These are phyloP conservation scores for Spergularia azorica DNA, from an alignment of 179 eudicot species.

Conservation along the genomic window DNA sequence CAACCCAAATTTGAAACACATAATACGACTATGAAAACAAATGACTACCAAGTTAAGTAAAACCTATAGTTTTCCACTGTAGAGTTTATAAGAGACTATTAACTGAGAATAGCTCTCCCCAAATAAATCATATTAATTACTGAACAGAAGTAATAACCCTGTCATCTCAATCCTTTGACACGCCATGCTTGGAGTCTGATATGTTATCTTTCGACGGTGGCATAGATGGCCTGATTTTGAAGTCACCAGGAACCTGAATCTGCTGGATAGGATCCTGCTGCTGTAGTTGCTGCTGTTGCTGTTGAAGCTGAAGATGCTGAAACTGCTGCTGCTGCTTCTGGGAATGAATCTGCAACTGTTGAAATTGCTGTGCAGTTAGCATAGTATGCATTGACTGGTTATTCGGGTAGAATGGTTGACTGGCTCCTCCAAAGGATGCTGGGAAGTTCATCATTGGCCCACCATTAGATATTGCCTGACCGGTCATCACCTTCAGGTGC, in stretches of 20 bases:
- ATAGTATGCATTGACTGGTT: slow-evolving; percentile 68
- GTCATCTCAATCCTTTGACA: slow-evolving; percentile 37
- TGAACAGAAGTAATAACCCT: not conserved
- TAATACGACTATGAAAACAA: not conserved
- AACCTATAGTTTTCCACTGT: slow-evolving; percentile 14
- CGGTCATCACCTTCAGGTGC: slow-evolving; percentile 77
- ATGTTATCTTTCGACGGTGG: slow-evolving; percentile 39
- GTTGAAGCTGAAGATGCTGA: slow-evolving; percentile 25
- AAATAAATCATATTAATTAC: slow-evolving; percentile 11
- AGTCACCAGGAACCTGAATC: slow-evolving; percentile 38
- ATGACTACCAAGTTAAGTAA: slow-evolving; percentile 17
- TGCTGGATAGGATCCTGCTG: slow-evolving; percentile 35
- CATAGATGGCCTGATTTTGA: slow-evolving; percentile 39
- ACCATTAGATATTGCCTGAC: slow-evolving; percentile 67
- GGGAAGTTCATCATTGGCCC: slow-evolving; percentile 75
- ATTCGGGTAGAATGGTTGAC: slow-evolving; percentile 58
- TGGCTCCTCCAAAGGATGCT: slow-evolving; percentile 47
- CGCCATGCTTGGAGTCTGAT: slow-evolving; percentile 40
- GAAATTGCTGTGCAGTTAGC: slow-evolving; percentile 80
- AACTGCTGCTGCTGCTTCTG: slow-evolving; percentile 64
- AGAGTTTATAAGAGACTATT: slow-evolving; percentile 13
- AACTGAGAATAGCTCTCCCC: slow-evolving; percentile 15
- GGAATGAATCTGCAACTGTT: slow-evolving; percentile 74
- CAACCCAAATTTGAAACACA: slow-evolving; percentile 9
- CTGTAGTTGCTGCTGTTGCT: not conserved